Conservation (phyloP, 139 green algal species). For the Micromonas commoda region DNA sequence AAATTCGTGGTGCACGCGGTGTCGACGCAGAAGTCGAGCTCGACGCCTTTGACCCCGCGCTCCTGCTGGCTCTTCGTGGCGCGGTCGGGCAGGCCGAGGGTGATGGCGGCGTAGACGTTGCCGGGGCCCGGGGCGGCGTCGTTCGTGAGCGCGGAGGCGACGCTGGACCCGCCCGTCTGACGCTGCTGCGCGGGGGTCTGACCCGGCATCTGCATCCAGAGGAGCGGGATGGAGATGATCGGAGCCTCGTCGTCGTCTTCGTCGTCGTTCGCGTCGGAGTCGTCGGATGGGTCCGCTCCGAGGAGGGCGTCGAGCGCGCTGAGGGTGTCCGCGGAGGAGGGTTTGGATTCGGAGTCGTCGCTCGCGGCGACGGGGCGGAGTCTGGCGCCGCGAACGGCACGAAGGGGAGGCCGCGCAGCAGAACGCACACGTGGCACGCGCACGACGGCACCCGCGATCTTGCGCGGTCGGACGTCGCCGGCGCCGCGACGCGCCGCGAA, state of each 20-base stretch:
- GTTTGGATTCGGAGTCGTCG: too few relatives aligned
- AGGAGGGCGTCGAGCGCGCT: neutral
- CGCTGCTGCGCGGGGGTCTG: neutral
- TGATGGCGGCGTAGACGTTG: neutral
- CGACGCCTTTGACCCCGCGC: neutral
- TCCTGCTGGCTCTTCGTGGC: neutral
- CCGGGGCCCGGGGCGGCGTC: neutral
- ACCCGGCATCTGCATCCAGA: neutral
- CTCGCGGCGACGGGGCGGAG: neutral
- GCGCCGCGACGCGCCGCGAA: too few relatives aligned
- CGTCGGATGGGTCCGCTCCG: neutral
- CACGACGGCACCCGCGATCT: too few relatives aligned
- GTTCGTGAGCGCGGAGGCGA: neutral
- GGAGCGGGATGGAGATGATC: neutral
- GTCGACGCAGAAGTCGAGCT: slow-evolving; percentile 2
- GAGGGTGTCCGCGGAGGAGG: neutral
- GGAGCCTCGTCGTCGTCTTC: neutral
- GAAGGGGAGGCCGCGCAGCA: neutral
- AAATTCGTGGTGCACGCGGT: neutral
- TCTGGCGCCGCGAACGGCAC: too few relatives aligned
- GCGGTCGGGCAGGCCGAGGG: neutral
- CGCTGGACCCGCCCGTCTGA: neutral
- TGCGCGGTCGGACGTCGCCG: too few relatives aligned
- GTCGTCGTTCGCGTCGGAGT: neutral
- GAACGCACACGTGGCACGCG: too few relatives aligned